phyloP scores from a whole-genome alignment of 139 green algal species.

The Chlorella sp. region DNA sequence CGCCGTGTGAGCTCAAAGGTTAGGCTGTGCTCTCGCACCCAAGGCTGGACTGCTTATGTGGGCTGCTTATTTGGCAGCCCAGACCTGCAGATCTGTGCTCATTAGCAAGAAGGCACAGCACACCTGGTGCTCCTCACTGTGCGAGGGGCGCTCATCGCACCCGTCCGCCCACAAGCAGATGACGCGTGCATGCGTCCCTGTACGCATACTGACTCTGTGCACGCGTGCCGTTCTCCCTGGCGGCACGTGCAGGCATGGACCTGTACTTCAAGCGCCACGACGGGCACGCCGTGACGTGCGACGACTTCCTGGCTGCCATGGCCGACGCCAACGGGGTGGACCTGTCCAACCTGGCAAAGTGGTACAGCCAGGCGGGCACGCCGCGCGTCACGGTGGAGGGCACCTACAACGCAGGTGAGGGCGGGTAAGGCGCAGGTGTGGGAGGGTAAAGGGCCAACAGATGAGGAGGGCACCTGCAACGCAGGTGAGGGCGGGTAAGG shows the following conservation, averaged over 20 bases:
- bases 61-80: no score
- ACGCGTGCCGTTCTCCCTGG: no score
- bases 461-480: not conserved
- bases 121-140: no score
- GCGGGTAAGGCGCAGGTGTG: not conserved
- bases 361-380: constrained; percentile 91
- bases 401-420: constrained; percentile 3
- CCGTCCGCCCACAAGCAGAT: no score
- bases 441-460: not conserved
- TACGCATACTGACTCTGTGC: no score
- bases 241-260: constrained; percentile 79
- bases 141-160: no score
- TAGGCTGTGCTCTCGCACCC: no score
- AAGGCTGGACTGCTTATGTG: no score
- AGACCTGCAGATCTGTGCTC: no score
- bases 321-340: constrained; percentile 88
- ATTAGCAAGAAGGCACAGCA: no score
- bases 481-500: constrained; percentile 1
- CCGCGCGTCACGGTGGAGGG: constrained; percentile 29
- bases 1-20: no score
- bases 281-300: constrained; percentile 92
- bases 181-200: no score
- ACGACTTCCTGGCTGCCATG: constrained; percentile 97
- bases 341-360: constrained; percentile 51
- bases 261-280: constrained; percentile 98